A percentile compares a stretch with the other conserved stretches of the same genome.
These are phyloP conservation scores for Neurospora sp. DNA, from an alignment of 495 filamentous ascomycete genomes.

Conservation along the genomic window DNA sequence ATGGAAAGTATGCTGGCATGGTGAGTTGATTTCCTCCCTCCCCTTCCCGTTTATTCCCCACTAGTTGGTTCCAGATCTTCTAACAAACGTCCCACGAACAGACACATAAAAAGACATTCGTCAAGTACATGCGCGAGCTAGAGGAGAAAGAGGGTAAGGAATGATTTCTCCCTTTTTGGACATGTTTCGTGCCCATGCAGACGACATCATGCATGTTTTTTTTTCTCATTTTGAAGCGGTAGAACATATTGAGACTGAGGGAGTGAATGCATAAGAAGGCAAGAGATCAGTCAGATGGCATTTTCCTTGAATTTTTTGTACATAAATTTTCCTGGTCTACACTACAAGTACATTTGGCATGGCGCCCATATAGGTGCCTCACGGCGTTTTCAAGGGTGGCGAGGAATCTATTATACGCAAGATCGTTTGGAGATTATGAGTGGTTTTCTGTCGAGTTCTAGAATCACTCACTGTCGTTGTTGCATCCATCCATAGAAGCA, in stretches of 20 bases:
- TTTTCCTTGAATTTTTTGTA: neutral
- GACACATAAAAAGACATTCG: constrained; percentile 93
- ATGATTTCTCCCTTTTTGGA: neutral
- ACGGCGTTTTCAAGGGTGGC: neutral
- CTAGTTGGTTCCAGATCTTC: neutral
- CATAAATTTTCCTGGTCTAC: neutral
- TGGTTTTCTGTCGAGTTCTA: neutral
- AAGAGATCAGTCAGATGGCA: neutral
- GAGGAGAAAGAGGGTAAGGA: constrained; percentile 44
- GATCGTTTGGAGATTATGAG: neutral
- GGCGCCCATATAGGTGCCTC: neutral
- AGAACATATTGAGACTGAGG: neutral
- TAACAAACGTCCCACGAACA: constrained; percentile 19
- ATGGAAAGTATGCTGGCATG: constrained; percentile 81
- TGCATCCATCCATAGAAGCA: neutral
- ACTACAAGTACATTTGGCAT: neutral
- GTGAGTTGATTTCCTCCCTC: constrained; percentile 34
- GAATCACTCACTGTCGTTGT: neutral
- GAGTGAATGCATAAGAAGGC: neutral
- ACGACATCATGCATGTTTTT: neutral
- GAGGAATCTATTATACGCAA: neutral
- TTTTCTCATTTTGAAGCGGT: neutral
- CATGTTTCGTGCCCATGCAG: neutral
- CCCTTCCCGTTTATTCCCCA: neutral
- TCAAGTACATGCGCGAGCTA: constrained; percentile 80